Evolutionary conservation across 129 eudicot species (phyloP).

Genomic region (Saussurea involucrata): DNA sequence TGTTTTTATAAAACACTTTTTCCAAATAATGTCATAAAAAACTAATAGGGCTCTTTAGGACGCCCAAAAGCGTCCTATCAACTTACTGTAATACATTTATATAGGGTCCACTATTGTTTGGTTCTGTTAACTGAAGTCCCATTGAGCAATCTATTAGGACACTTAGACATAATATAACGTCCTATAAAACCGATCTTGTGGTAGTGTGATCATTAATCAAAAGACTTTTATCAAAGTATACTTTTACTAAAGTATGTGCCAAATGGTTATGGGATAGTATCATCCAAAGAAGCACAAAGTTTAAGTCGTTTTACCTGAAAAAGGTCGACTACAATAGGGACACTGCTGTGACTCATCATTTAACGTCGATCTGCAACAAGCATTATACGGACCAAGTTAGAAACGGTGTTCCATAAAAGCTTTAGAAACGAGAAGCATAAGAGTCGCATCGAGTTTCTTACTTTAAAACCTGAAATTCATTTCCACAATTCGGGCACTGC

Average conservation of each 20-base stretch:
- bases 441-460: conserved; percentile 36
- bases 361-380: conserved; percentile 58
- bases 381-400: conserved; percentile 1
- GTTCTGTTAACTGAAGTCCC: not conserved
- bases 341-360: conserved; percentile 69
- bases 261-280: not conserved
- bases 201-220: not conserved
- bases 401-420: not conserved
- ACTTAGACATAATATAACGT: not conserved
- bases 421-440: not conserved
- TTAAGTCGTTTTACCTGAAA: conserved; percentile 59
- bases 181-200: not conserved
- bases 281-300: not conserved
- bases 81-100: not conserved
- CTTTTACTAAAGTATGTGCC: not conserved
- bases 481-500: conserved; percentile 93
- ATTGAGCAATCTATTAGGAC: no score
- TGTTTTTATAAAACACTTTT: no score
- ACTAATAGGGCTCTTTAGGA: no score
- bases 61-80: not conserved
- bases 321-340: conserved; percentile 82
- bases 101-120: not conserved
- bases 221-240: not conserved
- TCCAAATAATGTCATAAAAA: not conserved
- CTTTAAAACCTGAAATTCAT: conserved; percentile 79